Evolutionary conservation across 2,329 filamentous ascomycete genomes (phyloP).

Genomic region (Anisogramma anomala): DNA sequence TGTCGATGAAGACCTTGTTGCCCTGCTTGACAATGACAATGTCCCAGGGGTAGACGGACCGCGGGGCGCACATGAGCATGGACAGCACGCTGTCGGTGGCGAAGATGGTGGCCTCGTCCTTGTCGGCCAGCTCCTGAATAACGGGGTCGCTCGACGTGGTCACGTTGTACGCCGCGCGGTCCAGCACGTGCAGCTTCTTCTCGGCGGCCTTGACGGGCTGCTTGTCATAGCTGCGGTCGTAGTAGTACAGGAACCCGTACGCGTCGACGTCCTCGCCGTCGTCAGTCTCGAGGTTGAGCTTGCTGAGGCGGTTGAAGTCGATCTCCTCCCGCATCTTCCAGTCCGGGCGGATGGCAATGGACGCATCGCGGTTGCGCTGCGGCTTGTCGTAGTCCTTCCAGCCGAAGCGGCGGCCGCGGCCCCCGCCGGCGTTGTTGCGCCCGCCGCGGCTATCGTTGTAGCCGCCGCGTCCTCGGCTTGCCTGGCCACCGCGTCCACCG

Average conservation of each 20-base stretch:
- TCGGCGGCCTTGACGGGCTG: slow-evolving; percentile 78
- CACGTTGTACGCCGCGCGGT: slow-evolving; percentile 95
- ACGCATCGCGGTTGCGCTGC: slow-evolving; percentile 87
- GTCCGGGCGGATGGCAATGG: slow-evolving; percentile 89
- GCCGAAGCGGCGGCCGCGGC: slow-evolving; percentile 75
- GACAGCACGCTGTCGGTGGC: slow-evolving; percentile 94
- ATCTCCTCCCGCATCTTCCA: slow-evolving; percentile 97
- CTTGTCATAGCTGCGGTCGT: slow-evolving; percentile 93
- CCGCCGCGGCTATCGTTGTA: slow-evolving; percentile 22
- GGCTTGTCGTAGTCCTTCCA: slow-evolving; percentile 99
- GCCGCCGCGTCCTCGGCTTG: slow-evolving; percentile 50
- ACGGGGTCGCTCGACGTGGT: slow-evolving; percentile 92
- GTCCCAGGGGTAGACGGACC: slow-evolving; percentile 97
- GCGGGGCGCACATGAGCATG: slow-evolving; percentile 97
- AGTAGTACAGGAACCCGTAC: slow-evolving; percentile 98
- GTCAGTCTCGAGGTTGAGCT: slow-evolving; percentile 90
- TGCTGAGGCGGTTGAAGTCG: slow-evolving; percentile 87
- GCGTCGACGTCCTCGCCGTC: slow-evolving; percentile 90
- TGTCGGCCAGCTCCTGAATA: slow-evolving; percentile 92
- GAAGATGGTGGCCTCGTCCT: slow-evolving; percentile 92
- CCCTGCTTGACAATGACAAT: slow-evolving; percentile 86
- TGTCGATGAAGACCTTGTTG: slow-evolving; percentile 97
- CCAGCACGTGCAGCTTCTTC: slow-evolving; percentile 76
- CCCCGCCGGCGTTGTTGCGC: slow-evolving; percentile 35
- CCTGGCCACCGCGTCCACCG: slow-evolving; percentile 46